Conservation (phyloP, 2,329 filamentous ascomycete species). For the Phaeomoniella chlamydospora region DNA sequence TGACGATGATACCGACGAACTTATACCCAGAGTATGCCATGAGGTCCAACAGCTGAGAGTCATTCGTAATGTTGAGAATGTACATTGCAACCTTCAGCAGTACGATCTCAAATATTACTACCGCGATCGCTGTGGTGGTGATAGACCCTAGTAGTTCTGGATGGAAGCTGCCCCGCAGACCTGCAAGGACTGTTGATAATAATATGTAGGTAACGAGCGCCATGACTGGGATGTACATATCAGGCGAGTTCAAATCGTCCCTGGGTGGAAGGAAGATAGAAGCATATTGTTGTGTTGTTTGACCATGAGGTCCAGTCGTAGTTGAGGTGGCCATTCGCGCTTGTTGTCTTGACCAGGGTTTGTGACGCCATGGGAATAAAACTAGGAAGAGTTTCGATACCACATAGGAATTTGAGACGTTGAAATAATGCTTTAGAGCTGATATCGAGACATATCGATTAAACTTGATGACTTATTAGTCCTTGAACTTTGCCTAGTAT, state of each 20-base stretch:
- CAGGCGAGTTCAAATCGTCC: constrained; percentile 92
- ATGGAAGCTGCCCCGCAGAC: constrained; percentile 79
- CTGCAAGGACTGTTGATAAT: constrained; percentile 77
- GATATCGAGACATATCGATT: constrained; percentile 81
- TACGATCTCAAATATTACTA: constrained; percentile 79
- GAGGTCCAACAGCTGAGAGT: constrained; percentile 82
- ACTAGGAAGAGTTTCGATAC: constrained; percentile 85
- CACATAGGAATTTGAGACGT: constrained; percentile 95
- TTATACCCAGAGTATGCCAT: constrained; percentile 98
- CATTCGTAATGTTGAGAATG: constrained; percentile 82
- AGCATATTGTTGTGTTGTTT: constrained; percentile 39
- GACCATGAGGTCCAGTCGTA: constrained; percentile 41
- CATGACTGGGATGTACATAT: constrained; percentile 99
- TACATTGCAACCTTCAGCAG: constrained; percentile 86
- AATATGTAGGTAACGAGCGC: constrained; percentile 95
- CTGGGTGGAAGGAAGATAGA: constrained; percentile 69
- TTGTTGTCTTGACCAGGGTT: constrained; percentile 91
- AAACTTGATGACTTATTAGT: constrained; percentile 32
- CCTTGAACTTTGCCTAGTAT: not conserved
- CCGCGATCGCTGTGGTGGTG: constrained; percentile 66
- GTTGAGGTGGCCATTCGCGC: constrained; percentile 30
- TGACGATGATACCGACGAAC: constrained; percentile 91
- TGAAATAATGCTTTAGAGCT: constrained; percentile 96
- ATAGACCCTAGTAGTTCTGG: constrained; percentile 86
- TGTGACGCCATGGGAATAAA: constrained; percentile 93